A percentile compares a stretch with the other conserved stretches of the same genome.
Evolutionary conservation across 805 yeast species (phyloP).

Genomic region (Wickerhamomyces chaumierensis): DNA sequence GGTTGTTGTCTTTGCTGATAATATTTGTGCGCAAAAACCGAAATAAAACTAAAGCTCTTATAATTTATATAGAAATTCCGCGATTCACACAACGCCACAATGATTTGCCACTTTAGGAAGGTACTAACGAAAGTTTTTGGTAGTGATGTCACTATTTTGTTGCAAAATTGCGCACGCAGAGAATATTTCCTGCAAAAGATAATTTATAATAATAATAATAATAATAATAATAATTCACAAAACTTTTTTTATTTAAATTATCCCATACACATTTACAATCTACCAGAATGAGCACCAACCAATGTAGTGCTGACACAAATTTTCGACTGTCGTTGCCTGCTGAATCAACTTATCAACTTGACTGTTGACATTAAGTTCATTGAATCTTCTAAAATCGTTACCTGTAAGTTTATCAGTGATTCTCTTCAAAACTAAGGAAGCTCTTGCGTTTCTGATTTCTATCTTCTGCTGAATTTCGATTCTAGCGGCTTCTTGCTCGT

Average conservation of each 20-base stretch:
- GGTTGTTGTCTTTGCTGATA: not conserved
- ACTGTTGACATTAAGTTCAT: slow-evolving; percentile 66
- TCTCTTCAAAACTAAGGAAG: slow-evolving; percentile 78
- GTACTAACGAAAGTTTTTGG: too few relatives aligned
- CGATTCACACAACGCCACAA: too few relatives aligned
- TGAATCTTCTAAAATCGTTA: slow-evolving; percentile 70
- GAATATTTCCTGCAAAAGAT: too few relatives aligned
- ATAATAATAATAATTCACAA: too few relatives aligned
- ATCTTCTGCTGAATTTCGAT: slow-evolving; percentile 59
- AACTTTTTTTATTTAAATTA: too few relatives aligned
- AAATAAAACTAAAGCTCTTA: too few relatives aligned
- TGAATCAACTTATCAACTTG: slow-evolving; percentile 92
- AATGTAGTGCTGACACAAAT: slow-evolving; percentile 89
- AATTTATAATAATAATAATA: too few relatives aligned
- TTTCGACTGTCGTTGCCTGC: slow-evolving; percentile 94
- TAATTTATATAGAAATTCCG: not conserved
- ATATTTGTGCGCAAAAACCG: not conserved
- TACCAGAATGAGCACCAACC: slow-evolving; percentile 99
- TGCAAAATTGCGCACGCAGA: too few relatives aligned
- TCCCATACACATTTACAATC: not conserved
- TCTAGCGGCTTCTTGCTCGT: slow-evolving; percentile 63
- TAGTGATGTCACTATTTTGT: too few relatives aligned
- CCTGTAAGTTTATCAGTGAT: slow-evolving; percentile 91
- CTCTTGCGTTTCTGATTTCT: slow-evolving; percentile 78
- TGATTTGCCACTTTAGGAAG: too few relatives aligned